These are phyloP conservation scores for Debaryomyces maramus DNA, from an alignment of 805 yeast species.

Conservation along the genomic window DNA sequence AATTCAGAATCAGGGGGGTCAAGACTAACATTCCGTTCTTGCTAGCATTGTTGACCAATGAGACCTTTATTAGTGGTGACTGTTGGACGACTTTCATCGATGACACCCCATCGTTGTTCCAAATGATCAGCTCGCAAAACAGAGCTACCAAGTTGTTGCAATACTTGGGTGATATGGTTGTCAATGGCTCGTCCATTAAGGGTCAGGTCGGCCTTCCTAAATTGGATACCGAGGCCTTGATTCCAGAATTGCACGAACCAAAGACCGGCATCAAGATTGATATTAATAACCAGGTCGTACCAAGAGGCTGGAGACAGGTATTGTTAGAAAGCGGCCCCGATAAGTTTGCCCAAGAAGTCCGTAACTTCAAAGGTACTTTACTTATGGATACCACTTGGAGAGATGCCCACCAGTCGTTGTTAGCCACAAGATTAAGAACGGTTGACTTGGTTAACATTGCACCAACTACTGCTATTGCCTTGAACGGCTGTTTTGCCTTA, in stretches of 20 bases:
- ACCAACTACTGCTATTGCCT: slow-evolving; percentile 87
- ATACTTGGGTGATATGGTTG: slow-evolving; percentile 90
- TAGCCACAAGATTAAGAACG: slow-evolving; percentile 97
- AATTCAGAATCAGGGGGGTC: slow-evolving; percentile 98
- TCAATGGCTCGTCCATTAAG: slow-evolving; percentile 92
- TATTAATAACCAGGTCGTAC: slow-evolving; percentile 49
- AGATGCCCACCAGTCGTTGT: slow-evolving; percentile 97
- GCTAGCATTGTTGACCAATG: slow-evolving; percentile 86
- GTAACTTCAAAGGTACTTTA: slow-evolving; percentile 80
- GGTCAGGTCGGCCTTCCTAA: slow-evolving; percentile 95
- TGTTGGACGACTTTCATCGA: slow-evolving; percentile 99
- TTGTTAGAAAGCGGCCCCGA: slow-evolving; percentile 84
- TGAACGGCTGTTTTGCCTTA: slow-evolving; percentile 86
- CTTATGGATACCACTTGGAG: slow-evolving; percentile 99
- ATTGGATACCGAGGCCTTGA: slow-evolving; percentile 67
- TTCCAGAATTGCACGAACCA: slow-evolving; percentile 71
- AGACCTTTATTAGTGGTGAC: slow-evolving; percentile 77
- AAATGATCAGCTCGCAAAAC: slow-evolving; percentile 92
- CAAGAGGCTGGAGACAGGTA: slow-evolving; percentile 91
- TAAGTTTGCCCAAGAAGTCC: slow-evolving; percentile 83
- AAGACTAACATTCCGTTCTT: slow-evolving; percentile 97
- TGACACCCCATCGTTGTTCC: slow-evolving; percentile 94
- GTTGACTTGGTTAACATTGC: slow-evolving; percentile 90
- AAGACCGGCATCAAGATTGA: slow-evolving; percentile 59
- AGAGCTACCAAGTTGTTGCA: slow-evolving; percentile 93